Base-by-base conservation (phyloP, 768 basidiomycete species). In the Ephemerocybe angulata region DNA sequence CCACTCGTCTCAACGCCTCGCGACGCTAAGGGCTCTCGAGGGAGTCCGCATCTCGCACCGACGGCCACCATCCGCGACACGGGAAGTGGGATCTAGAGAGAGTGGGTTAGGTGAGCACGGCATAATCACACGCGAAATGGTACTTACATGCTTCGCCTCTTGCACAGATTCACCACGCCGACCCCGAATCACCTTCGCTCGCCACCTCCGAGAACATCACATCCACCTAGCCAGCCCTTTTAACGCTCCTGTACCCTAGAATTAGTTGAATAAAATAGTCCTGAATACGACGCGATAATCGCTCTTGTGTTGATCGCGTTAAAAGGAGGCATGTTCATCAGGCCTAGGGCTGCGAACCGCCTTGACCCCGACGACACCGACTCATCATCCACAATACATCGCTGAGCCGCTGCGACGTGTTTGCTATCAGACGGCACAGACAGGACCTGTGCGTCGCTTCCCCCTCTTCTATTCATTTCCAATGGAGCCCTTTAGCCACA, bases 401-500 rank as follows among this genome's bases (percentile, higher is more conserved):
- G 38, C 35, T 44, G 35, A 48, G 43, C 40, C 22, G 35, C 33
- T 51, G 58, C 50, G 46, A 65, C 62, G 63, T 62, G 63, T 25
- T 53, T 63, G 46, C 56, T 65, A 44, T 63, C 65, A 48, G 63
- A 65, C 44, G 65, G 61, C 65, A 63, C 57, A 54, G 61, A 52
- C 60, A 65, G 51, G 65, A 65, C 61, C 61, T 65, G 64, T 65
- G 53, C 50, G 62, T 62, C n/a, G n/a, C n/a, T n/a, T n/a, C n/a
- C 21, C 46, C 19, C 41, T 25, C 22, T 53, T 38, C 40, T 53
- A 15, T 52, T 38, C 56, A 52, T 54, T 40, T 53, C 57, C 56
- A 55, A 48, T 56, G 41, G 47, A 52, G 57, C 44, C 56, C 54
- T 52, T 56, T 59, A 89, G 87, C 64, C 85, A 89, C 74, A 88